A percentile compares a stretch with the other conserved stretches of the same genome.
Conservation (phyloP, 345 rosid genomes). For the Toxicodendron radicans region DNA sequence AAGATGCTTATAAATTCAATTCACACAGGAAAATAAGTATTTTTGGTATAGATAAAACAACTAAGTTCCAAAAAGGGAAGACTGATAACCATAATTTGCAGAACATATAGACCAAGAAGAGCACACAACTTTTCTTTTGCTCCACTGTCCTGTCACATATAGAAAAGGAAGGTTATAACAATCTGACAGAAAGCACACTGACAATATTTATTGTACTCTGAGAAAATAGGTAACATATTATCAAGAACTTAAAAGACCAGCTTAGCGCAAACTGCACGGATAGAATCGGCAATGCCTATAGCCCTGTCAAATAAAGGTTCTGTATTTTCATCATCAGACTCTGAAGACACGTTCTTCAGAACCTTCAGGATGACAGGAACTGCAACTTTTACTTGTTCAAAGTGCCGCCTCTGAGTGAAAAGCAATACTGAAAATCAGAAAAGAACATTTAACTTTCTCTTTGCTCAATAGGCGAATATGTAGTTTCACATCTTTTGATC, state of each 20-base stretch:
- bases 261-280: conserved; percentile 48
- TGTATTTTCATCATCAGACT: conserved; percentile 32
- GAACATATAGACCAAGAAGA: conserved; percentile 70
- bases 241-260: conserved; percentile 48
- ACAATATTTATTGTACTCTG: conserved; percentile 10
- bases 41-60: conserved; percentile 6
- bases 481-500: neutral
- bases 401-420: conserved; percentile 66
- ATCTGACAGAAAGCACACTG: neutral
- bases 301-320: conserved; percentile 58
- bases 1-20: neutral
- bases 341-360: conserved; percentile 45
- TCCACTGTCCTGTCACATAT: conserved; percentile 51
- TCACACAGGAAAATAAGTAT: neutral
- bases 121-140: conserved; percentile 53
- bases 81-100: conserved; percentile 69
- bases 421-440: conserved; percentile 55
- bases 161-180: conserved; percentile 9
- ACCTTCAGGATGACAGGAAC: conserved; percentile 61
- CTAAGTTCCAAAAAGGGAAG: conserved; percentile 17
- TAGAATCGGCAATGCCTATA: conserved; percentile 57
- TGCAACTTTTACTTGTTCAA: conserved; percentile 72
- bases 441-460: conserved; percentile 16
- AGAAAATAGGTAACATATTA: conserved; percentile 14
- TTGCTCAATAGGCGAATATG: conserved; percentile 7